These are phyloP conservation scores for Chrysoporthe deuterocubensis DNA, from an alignment of 2,329 filamentous ascomycete genomes.

Conservation along the genomic window DNA sequence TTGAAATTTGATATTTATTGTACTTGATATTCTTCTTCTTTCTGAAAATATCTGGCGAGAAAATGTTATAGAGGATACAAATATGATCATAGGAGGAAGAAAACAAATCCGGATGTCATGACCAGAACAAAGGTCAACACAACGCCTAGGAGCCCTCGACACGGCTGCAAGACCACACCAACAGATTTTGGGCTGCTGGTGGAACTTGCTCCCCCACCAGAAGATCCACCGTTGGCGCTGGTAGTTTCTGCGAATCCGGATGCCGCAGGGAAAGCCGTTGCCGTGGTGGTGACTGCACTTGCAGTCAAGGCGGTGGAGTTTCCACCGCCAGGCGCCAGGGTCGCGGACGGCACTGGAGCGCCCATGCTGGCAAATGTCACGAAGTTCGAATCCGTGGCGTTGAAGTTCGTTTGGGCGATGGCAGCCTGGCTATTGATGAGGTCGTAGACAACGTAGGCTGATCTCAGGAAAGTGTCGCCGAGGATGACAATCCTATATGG, in stretches of 20 bases:
- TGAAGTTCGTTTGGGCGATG: constrained; percentile 52
- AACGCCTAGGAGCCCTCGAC: background rate
- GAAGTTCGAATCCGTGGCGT: constrained; percentile 48
- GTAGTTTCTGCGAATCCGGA: background rate
- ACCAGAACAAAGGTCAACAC: background rate
- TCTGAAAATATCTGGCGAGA: too few relatives aligned
- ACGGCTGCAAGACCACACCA: background rate
- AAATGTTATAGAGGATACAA: too few relatives aligned
- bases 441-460: constrained; percentile 59
- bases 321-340: too few relatives aligned
- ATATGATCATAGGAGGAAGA: background rate
- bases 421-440: constrained; percentile 54
- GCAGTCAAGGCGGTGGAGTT: background rate
- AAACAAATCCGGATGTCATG: background rate
- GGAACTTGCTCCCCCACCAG: too few relatives aligned
- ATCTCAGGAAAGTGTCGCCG: constrained; percentile 58
- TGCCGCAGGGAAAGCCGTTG: background rate
- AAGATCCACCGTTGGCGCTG: too few relatives aligned
- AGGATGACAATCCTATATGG: constrained; percentile 41
- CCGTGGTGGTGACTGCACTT: background rate
- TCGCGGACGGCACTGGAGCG: background rate
- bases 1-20: too few relatives aligned
- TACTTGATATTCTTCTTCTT: too few relatives aligned
- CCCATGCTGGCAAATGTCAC: constrained; percentile 32
- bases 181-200: background rate